phyloP scores from a whole-genome alignment of 2,329 filamentous ascomycete species.

The Albophoma yamanashiensis region DNA sequence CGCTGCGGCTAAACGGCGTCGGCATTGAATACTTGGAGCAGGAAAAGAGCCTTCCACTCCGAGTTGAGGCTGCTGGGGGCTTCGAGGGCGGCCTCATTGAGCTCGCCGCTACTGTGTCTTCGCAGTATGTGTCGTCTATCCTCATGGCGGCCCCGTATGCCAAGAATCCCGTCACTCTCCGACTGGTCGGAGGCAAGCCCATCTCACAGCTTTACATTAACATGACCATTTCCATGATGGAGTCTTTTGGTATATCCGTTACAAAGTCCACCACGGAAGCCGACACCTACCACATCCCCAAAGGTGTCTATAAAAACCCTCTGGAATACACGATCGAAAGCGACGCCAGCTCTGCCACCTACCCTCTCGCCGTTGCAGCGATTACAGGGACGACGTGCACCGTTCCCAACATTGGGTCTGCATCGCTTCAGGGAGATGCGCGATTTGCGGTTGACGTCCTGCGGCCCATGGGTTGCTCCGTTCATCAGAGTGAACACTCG shows the following conservation, averaged over 20 bases:
- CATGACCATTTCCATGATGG: slow-evolving; percentile 99
- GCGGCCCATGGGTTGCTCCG: slow-evolving; percentile 83
- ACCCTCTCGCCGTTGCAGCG: slow-evolving; percentile 85
- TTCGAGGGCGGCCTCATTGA: slow-evolving; percentile 82
- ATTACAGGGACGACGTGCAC: slow-evolving; percentile 95
- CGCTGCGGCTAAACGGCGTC: slow-evolving; percentile 79
- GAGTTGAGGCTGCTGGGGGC: slow-evolving; percentile 71
- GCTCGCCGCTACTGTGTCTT: slow-evolving; percentile 88
- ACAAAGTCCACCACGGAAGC: slow-evolving; percentile 65
- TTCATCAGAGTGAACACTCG: slow-evolving; percentile 72
- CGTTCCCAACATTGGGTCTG: slow-evolving; percentile 88
- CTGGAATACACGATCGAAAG: slow-evolving; percentile 85
- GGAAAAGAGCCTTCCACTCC: slow-evolving; percentile 72
- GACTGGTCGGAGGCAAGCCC: slow-evolving; percentile 88
- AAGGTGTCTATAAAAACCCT: slow-evolving; percentile 74
- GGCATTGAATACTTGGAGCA: slow-evolving; percentile 76
- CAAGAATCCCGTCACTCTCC: slow-evolving; percentile 83
- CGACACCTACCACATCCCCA: slow-evolving; percentile 90
- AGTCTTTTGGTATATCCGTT: slow-evolving; percentile 75
- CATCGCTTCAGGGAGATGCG: slow-evolving; percentile 88
- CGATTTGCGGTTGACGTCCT: slow-evolving; percentile 87
- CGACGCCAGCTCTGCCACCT: slow-evolving; percentile 95
- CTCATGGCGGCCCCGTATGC: slow-evolving; percentile 96
- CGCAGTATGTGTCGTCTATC: slow-evolving; percentile 97
- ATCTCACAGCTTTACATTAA: slow-evolving; percentile 97